Conservation (phyloP, 495 filamentous ascomycete genomes). For the Penicillium turbatum region DNA sequence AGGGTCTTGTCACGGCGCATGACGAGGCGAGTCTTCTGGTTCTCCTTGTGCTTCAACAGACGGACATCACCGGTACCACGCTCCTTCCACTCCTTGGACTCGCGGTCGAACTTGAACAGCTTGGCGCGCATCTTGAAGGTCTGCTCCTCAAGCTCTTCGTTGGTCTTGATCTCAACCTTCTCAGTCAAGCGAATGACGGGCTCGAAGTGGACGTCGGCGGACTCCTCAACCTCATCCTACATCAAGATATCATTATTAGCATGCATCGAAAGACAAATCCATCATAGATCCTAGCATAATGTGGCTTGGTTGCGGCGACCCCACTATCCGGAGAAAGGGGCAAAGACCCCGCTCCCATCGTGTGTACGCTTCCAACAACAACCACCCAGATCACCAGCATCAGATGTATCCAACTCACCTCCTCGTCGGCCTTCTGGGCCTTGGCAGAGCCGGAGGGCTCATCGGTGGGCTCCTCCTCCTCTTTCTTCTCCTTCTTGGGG, state of each 20-base stretch:
- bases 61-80: constrained; percentile 95
- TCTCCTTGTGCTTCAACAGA: constrained; percentile 97
- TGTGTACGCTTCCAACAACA: constrained; percentile 1
- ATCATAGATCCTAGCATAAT: not conserved
- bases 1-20: constrained; percentile 99
- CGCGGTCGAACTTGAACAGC: constrained; percentile 95
- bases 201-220: constrained; percentile 93
- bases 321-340: constrained; percentile 5
- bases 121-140: constrained; percentile 99
- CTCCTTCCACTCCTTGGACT: constrained; percentile 96
- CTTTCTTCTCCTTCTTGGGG: constrained; percentile 78
- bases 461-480: constrained; percentile 70
- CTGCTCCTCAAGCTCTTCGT: constrained; percentile 97
- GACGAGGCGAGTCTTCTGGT: constrained; percentile 93
- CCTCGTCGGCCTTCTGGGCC: constrained; percentile 63
- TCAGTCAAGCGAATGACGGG: constrained; percentile 92
- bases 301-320: constrained; percentile 4
- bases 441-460: constrained; percentile 86
- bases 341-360: constrained; percentile 8
- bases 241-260: constrained; percentile 5
- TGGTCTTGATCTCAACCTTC: constrained; percentile 94
- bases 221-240: constrained; percentile 68
- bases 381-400: constrained; percentile 3
- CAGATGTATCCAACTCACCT: constrained; percentile 36
- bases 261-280: not conserved